Base-by-base conservation (phyloP, 1,139 yeast genomes). In the Oligophagozyma castellii region DNA sequence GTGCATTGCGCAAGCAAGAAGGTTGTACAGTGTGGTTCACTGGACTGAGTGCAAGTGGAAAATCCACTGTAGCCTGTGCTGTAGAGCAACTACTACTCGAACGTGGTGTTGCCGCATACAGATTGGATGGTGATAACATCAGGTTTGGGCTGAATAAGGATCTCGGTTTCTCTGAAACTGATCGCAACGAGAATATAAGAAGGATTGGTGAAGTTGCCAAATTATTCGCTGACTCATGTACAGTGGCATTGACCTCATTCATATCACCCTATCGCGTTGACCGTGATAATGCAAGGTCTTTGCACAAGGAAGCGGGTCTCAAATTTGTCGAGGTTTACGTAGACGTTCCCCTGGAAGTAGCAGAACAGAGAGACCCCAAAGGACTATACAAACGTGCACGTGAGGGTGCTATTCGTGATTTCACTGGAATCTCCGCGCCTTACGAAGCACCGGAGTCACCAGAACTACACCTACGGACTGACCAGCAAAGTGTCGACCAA, bases 1-100 rank as follows among this genome's bases (percentile, higher is more conserved):
- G 69, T 27, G 58, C 53, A 16, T 60, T 80, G 35, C 72, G 83
- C 40, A 73, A 75, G 37, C 95, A 86, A 61, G 67, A 67, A 37
- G 96, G 96, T 29, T 76, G 80, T 35, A 86, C 96, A 14, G 65
- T 86, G 24, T 86, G 96, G 96, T 67, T 86, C 45, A 86, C 96
- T 7, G 96, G 96, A 3, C 67, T 86, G 40, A 79, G 93, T 36
- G 96, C 96, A 5, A 77, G 93, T 31, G 96, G 96, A 36, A 86
- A 86, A 56, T 75, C 89, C 46, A 86, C 95, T 31, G 79, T 86
- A 51, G 96, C 96, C 2, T 80, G 94, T 54, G 95, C 94, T 5
- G 66, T 86, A 35, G 96, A 86, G 56, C 92, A 80, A 58, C 63
- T 71, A 35, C 61, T 86, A 35, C 65, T 86, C 39, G 70, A 73